phyloP scores from a whole-genome alignment of 2,329 filamentous ascomycete species.

The Lojkania enalia region DNA sequence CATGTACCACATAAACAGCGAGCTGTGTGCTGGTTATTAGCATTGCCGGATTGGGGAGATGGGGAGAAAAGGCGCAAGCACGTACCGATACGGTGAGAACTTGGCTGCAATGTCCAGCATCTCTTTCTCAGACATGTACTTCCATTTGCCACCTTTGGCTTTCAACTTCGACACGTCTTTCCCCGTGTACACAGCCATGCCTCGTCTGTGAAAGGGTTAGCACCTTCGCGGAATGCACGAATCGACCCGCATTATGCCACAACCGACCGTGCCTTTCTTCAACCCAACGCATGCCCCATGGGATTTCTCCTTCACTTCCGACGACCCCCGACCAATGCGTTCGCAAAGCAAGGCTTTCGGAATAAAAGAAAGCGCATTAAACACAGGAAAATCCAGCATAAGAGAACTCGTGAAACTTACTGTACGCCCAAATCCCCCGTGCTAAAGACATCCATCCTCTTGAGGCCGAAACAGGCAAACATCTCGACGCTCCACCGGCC shows the following conservation, averaged over 20 bases:
- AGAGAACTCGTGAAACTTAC: conserved; percentile 47
- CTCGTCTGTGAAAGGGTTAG: conserved; percentile 55
- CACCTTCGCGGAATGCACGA: no score
- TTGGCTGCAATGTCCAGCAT: conserved; percentile 81
- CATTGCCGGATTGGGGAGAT: no score
- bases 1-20: conserved; percentile 98
- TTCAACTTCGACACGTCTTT: conserved; percentile 84
- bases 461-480: conserved; percentile 96
- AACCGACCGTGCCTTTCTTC: no score
- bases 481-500: conserved; percentile 92
- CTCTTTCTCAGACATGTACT: conserved; percentile 93
- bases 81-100: conserved; percentile 78
- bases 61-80: no score
- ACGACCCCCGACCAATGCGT: neutral
- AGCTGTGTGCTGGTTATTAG: no score
- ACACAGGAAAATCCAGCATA: conserved; percentile 5
- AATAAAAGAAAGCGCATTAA: neutral
- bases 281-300: no score
- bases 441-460: conserved; percentile 91
- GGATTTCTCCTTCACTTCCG: no score
- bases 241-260: no score
- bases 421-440: conserved; percentile 93
- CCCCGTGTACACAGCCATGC: conserved; percentile 86
- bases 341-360: neutral
- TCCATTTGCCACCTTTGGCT: conserved; percentile 82